phyloP scores from a whole-genome alignment of 2,329 filamentous ascomycete genomes.

The Claviceps humidiphila region DNA sequence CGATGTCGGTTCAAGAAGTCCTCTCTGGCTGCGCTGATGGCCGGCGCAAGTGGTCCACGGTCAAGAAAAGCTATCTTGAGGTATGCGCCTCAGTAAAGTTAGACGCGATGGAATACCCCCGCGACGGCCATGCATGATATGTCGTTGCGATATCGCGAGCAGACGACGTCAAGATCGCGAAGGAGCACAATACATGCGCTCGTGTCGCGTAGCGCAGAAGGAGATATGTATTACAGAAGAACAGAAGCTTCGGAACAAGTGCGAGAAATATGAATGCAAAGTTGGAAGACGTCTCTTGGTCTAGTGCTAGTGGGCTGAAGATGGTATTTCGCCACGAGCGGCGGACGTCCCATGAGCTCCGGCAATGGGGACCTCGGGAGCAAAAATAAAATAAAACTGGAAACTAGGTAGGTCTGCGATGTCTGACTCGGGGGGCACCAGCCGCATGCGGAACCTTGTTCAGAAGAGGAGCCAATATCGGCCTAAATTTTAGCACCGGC shows the following conservation, averaged over 20 bases:
- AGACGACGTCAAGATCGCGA: not conserved
- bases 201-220: not conserved
- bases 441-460: conserved; percentile 1
- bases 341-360: not conserved
- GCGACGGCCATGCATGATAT: conserved; percentile 6
- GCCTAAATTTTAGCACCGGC: not conserved
- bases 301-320: not conserved
- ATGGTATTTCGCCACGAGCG: not conserved
- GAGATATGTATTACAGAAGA: too few relatives aligned
- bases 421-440: not conserved
- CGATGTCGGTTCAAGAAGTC: too few relatives aligned
- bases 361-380: not conserved
- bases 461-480: not conserved
- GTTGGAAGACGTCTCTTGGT: not conserved
- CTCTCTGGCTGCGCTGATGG: not conserved
- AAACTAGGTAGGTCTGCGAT: not conserved
- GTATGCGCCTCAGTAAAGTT: conserved; percentile 1
- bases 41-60: not conserved
- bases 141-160: not conserved
- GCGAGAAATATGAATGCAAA: not conserved
- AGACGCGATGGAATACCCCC: not conserved
- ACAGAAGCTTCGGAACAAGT: not conserved
- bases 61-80: conserved; percentile 4
- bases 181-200: not conserved
- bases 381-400: not conserved